Base-by-base conservation (phyloP, 495 filamentous ascomycete species). In the Aspergillus egyptiacus region DNA sequence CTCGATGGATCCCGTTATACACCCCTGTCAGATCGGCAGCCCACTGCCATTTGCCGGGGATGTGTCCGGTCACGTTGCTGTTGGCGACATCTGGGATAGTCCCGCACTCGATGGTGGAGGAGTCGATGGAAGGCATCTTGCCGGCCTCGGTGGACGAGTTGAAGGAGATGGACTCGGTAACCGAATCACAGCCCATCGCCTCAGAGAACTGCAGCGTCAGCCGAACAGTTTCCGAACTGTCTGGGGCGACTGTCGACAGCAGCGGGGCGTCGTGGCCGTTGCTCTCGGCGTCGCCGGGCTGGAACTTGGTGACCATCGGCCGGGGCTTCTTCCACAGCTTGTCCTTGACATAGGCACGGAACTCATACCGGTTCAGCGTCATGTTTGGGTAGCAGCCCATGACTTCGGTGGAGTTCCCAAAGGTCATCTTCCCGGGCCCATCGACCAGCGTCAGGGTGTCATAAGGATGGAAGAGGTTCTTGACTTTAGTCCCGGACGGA, bases 291-390 rank as follows among this genome's bases (percentile, higher is more conserved):
- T 40, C 37, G 10, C 80, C 0, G 83, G 84, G 1, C 58, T 42
- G 52, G 86, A 83, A 41, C 40, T 72, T 69, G 15, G 83, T 86
- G 57, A 87, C 78, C 68, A 82, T 80, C 1, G 84, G 83, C 1
- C 68, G 65, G 5, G 79, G 77, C 27, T 57, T 41, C 2, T 72
- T 46, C 48, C 68, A 85, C 2, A 57, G 55, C 2, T 64, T 49
- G 14, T 64, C 66, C 0, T 75, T 80, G 1, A 86, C 80, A 56
- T 81, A 85, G 11, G 77, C 79, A 30, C 77, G 76, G 66, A 77
- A 87, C 32, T 78, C 80, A 51, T 74, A 87, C 0, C 78, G 68
- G 2, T 65, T 44, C 53, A 87, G 61, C 5, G 70, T 72, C 30
- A 86, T 53, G 9, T 57, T 68, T 13, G 63, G 51, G 4, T 80